Conservation (phyloP, 306 rosid genomes). For the Ochetophila trinervis region DNA sequence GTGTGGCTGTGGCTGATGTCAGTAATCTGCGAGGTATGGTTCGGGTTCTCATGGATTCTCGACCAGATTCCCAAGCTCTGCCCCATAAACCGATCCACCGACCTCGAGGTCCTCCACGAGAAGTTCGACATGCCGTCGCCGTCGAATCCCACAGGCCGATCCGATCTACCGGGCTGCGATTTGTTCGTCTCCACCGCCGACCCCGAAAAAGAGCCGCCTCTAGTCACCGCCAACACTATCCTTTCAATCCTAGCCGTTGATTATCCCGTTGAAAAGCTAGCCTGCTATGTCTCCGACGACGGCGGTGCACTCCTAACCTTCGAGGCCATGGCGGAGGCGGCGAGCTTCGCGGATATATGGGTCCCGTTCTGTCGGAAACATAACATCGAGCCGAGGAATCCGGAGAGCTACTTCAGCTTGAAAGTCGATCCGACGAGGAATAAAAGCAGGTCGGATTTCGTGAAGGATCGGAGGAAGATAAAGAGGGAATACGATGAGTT, state of each 20-base stretch:
- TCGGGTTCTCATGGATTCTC: constrained; percentile 88
- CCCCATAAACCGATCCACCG: constrained; percentile 75
- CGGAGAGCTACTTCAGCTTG: constrained; percentile 69
- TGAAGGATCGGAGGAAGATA: constrained; percentile 83
- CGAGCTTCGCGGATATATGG: constrained; percentile 92
- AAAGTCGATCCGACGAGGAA: constrained; percentile 85
- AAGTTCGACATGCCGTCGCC: constrained; percentile 66
- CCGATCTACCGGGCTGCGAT: constrained; percentile 57
- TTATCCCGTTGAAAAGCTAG: constrained; percentile 82
- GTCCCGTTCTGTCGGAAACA: constrained; percentile 86
- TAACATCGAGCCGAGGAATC: constrained; percentile 79
- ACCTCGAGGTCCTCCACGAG: constrained; percentile 62
- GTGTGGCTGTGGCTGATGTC: constrained; percentile 80
- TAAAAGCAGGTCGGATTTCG: constrained; percentile 72
- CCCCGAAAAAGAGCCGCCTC: constrained; percentile 92
- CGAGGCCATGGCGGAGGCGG: constrained; percentile 90
- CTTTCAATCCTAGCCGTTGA: constrained; percentile 81
- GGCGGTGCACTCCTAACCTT: constrained; percentile 83
- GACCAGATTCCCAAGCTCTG: constrained; percentile 84
- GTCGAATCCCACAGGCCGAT: constrained; percentile 47
- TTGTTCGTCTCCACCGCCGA: constrained; percentile 85
- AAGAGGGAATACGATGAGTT: constrained; percentile 96
- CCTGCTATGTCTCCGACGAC: constrained; percentile 87
- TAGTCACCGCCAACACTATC: constrained; percentile 85
- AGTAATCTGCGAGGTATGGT: constrained; percentile 86